phyloP scores from a whole-genome alignment of 441 rosid species.

The Biscutella laevigata region DNA sequence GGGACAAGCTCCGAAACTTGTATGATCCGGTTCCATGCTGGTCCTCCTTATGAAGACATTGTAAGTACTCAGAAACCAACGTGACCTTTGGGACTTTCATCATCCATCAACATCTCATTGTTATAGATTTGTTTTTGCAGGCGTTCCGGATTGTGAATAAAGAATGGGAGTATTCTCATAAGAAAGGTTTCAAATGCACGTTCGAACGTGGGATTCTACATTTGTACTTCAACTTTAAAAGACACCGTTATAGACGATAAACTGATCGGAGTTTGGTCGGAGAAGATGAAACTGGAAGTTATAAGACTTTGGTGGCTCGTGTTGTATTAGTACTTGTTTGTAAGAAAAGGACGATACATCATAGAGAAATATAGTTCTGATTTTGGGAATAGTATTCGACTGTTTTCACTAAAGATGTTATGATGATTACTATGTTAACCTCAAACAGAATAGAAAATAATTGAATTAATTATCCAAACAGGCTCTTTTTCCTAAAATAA shows the following conservation, averaged over 20 bases:
- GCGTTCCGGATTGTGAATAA: conserved; percentile 83
- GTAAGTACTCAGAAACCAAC: conserved; percentile 50
- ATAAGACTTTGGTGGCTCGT: neutral
- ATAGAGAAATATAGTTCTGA: neutral
- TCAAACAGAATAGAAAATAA: too few relatives aligned
- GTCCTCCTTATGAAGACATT: conserved; percentile 87
- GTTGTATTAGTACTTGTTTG: conserved; percentile 8
- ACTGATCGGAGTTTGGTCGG: conserved; percentile 12
- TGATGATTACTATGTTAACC: too few relatives aligned
- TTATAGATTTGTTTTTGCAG: conserved; percentile 31
- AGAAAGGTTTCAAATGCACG: conserved; percentile 91
- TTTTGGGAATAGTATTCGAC: neutral
- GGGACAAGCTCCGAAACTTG: conserved; percentile 76
- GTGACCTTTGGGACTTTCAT: too few relatives aligned
- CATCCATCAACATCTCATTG: neutral
- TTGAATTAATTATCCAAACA: too few relatives aligned
- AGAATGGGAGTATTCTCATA: conserved; percentile 95
- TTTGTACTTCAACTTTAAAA: conserved; percentile 83
- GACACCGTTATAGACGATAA: conserved; percentile 77
- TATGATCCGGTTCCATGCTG: conserved; percentile 83
- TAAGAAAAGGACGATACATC: neutral
- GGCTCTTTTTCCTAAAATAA: too few relatives aligned
- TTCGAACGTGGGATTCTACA: conserved; percentile 88
- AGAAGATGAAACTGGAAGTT: conserved; percentile 1
- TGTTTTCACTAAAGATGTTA: too few relatives aligned